Percentiles rank a stretch among this genome's conserved stretches.
Conservation (phyloP, 2,329 filamentous ascomycete species). For the Beauveria caledonica region DNA sequence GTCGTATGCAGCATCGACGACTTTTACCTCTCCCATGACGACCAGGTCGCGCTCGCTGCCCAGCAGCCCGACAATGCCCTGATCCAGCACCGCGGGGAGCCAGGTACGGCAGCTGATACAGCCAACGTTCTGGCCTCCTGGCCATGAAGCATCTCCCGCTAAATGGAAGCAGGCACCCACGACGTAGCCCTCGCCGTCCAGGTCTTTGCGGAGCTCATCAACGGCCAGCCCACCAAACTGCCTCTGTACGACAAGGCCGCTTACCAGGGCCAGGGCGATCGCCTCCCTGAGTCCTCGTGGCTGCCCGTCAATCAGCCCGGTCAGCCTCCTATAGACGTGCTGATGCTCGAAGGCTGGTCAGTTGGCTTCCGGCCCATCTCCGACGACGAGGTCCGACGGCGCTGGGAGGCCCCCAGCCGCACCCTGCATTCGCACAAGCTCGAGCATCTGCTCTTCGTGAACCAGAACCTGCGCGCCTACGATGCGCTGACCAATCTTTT, state of each 20-base stretch:
- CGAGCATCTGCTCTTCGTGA: slow-evolving; percentile 42
- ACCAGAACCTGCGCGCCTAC: slow-evolving; percentile 39
- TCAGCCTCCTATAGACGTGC: slow-evolving; percentile 46
- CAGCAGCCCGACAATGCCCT: slow-evolving; percentile 64
- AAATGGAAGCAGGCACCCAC: slow-evolving; percentile 45
- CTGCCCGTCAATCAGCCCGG: slow-evolving; percentile 43
- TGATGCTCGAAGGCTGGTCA: slow-evolving; percentile 88
- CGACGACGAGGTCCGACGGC: slow-evolving; percentile 41
- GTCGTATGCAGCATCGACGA: slow-evolving; percentile 80
- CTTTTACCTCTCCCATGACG: slow-evolving; percentile 69
- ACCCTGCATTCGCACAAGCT: slow-evolving; percentile 40
- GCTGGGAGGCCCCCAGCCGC: slow-evolving; percentile 42
- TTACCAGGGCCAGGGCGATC: slow-evolving; percentile 68
- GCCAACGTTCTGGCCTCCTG: neutral
- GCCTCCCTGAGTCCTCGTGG: slow-evolving; percentile 57
- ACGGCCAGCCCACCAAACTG: slow-evolving; percentile 44
- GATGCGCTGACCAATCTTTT: slow-evolving; percentile 41
- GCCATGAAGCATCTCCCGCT: neutral
- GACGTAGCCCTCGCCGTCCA: slow-evolving; percentile 57
- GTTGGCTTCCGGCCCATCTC: slow-evolving; percentile 67
- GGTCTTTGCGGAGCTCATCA: slow-evolving; percentile 53
- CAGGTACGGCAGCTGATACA: slow-evolving; percentile 37
- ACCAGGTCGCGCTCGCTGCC: slow-evolving; percentile 57
- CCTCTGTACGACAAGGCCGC: slow-evolving; percentile 81
- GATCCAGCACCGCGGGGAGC: slow-evolving; percentile 74